Base-by-base conservation (phyloP, 495 filamentous ascomycete genomes). In the Durotheca rogersii region DNA sequence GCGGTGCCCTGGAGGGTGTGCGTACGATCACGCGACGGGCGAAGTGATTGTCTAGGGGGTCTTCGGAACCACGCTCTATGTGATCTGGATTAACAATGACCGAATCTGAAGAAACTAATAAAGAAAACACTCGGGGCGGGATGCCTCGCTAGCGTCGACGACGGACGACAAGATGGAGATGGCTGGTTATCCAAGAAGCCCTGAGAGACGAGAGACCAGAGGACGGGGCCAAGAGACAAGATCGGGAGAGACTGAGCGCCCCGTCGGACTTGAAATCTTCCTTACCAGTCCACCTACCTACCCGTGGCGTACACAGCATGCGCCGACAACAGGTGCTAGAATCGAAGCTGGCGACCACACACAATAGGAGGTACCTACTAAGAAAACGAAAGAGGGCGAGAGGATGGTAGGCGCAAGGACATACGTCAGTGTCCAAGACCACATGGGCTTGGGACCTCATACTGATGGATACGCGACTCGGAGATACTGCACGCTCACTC, bases 401-500 rank as follows among this genome's bases (percentile, higher is more conserved):
- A 46, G 30, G 3, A 53, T 46, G 44, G 40, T 33, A n/a, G 27
- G 56, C 50, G 18, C 56, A 59, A 11, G 56, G 56, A 41, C 36
- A 42, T 59, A 59, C 56, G 56, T 59, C 56, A 59, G 50, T 59
- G 25, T 7, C 12, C 15, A 39, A 38, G 34, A 45, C 38, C 34
- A 43, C 4, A 27, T 27, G 23, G 23, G 23, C n/a, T n/a, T n/a
- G 21, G 41, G 49, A 50, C 55, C 44, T 53, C 55, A 58, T 53
- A 48, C 41, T 46, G 36, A 53, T 51, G 46, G 56, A 31, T 14
- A 59, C 41, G 23, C 33, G 14, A 18, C 17, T 51, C 56, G 56
- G 56, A 59, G 50, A 59, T 59, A 59, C 56, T 50, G 50, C 34
- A 33, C 46, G 30, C 33, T 56, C 19, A 35, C n/a, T 58, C 37